Conservation (phyloP, 805 yeast genomes). For the Myxozyma udenii region DNA sequence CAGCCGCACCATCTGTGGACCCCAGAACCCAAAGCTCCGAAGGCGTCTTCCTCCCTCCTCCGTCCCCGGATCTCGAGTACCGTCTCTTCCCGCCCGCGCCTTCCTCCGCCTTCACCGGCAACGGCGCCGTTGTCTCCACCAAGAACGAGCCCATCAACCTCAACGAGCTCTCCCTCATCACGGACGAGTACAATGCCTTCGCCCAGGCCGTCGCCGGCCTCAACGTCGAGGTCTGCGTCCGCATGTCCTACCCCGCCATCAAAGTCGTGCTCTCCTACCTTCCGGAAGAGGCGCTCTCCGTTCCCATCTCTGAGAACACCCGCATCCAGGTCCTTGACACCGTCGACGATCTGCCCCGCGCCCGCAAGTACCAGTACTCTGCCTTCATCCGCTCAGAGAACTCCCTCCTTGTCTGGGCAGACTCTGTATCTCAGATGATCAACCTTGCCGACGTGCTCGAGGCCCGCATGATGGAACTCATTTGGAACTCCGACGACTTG, state of each 20-base stretch:
- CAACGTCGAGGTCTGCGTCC: slow-evolving; percentile 17
- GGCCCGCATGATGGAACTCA: slow-evolving; percentile 22
- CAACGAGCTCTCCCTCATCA: not conserved
- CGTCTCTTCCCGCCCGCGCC: not conserved
- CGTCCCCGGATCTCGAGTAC: not conserved
- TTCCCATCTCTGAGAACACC: slow-evolving; percentile 19
- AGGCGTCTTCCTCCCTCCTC: not conserved
- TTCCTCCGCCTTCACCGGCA: not conserved
- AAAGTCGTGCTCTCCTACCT: slow-evolving; percentile 16
- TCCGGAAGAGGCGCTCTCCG: slow-evolving; percentile 9
- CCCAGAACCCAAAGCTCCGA: not conserved
- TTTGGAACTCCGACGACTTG: slow-evolving; percentile 14
- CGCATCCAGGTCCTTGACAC: slow-evolving; percentile 21
- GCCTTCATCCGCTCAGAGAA: slow-evolving; percentile 19
- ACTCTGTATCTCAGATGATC: slow-evolving; percentile 8
- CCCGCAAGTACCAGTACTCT: slow-evolving; percentile 19
- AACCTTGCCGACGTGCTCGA: slow-evolving; percentile 14
- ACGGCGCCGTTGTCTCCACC: slow-evolving; percentile 6
- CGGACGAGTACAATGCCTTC: slow-evolving; percentile 1
- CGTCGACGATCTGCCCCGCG: slow-evolving; percentile 21
- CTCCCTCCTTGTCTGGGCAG: slow-evolving; percentile 22
- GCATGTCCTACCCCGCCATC: slow-evolving; percentile 15
- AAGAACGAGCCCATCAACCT: slow-evolving; percentile 9
- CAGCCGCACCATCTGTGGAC: not conserved
- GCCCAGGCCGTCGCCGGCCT: slow-evolving; percentile 18